Percentiles rank a stretch among this genome's conserved stretches.
phyloP scores from a whole-genome alignment of 305 asterid species.

The Rubia tinctorum region DNA sequence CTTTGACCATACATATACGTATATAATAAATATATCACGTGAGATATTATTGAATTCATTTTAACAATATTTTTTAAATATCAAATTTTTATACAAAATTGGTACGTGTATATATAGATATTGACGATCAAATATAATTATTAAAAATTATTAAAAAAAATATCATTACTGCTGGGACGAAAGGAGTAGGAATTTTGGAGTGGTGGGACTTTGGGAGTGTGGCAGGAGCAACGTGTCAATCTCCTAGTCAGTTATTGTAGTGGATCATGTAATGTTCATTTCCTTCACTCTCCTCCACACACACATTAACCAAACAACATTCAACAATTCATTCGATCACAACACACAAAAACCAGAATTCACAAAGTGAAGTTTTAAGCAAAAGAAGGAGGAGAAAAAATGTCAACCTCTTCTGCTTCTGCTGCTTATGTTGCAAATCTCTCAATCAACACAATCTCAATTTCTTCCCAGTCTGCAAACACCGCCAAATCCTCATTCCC shows the following conservation, averaged over 20 bases:
- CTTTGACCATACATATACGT: too few species aligned
- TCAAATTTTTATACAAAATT: too few species aligned
- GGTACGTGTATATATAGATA: too few species aligned
- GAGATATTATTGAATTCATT: too few species aligned
- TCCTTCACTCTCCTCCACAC: constrained; percentile 2
- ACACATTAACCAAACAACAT: neutral
- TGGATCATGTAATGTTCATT: neutral
- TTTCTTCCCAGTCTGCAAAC: constrained; percentile 14
- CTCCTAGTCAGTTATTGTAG: neutral
- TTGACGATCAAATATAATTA: too few species aligned
- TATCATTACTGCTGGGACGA: too few species aligned
- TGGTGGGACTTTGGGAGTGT: neutral
- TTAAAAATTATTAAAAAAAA: too few species aligned
- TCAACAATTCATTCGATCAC: neutral
- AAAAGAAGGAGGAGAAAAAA: neutral
- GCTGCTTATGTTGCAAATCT: constrained; percentile 46
- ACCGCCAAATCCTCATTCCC: constrained; percentile 12
- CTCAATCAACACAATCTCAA: constrained; percentile 31
- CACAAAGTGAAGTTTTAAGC: neutral
- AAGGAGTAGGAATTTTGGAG: too few species aligned
- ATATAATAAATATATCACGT: too few species aligned
- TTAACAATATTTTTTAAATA: too few species aligned
- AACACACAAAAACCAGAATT: neutral
- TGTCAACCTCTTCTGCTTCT: constrained; percentile 61
- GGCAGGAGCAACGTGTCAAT: neutral